Percentiles rank a stretch among this genome's conserved stretches.
These are phyloP conservation scores for Auriculariales sp. DNA, from an alignment of 768 basidiomycete genomes.

Conservation along the genomic window DNA sequence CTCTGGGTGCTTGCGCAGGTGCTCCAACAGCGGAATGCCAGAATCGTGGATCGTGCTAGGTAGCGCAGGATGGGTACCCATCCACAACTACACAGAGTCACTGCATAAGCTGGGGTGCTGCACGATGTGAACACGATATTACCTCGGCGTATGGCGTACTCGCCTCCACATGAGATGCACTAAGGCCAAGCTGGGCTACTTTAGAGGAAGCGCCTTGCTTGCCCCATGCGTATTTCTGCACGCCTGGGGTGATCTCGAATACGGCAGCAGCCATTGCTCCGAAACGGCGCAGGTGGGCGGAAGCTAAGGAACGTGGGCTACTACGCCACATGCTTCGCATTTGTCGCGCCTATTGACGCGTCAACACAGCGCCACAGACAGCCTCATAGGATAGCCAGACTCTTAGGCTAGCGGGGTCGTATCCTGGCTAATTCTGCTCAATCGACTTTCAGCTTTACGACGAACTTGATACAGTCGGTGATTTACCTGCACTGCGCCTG, in stretches of 20 bases:
- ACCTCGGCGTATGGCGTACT: slow-evolving; percentile 87
- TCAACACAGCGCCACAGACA: no score
- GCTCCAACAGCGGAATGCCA: slow-evolving; percentile 38
- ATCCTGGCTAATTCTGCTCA: no score
- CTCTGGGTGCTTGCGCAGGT: slow-evolving; percentile 50
- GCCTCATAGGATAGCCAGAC: no score
- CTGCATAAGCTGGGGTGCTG: neutral
- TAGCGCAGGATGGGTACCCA: slow-evolving; percentile 86
- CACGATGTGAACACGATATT: slow-evolving; percentile 15
- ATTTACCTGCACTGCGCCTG: no score
- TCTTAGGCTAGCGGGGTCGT: no score
- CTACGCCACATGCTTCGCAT: no score
- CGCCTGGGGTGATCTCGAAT: slow-evolving; percentile 72
- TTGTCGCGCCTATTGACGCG: no score
- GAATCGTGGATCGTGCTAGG: slow-evolving; percentile 35
- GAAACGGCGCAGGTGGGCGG: no score
- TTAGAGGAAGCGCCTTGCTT: slow-evolving; percentile 66
- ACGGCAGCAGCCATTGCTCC: slow-evolving; percentile 29
- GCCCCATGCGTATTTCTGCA: slow-evolving; percentile 93
- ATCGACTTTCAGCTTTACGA: no score
- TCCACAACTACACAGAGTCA: slow-evolving; percentile 62
- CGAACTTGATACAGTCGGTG: no score
- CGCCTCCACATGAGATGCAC: slow-evolving; percentile 55
- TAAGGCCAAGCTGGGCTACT: slow-evolving; percentile 72
- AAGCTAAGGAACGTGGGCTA: no score